Base-by-base conservation (phyloP, 371 early-diverging fungal genomes). In the Lichtheimia ornata region DNA sequence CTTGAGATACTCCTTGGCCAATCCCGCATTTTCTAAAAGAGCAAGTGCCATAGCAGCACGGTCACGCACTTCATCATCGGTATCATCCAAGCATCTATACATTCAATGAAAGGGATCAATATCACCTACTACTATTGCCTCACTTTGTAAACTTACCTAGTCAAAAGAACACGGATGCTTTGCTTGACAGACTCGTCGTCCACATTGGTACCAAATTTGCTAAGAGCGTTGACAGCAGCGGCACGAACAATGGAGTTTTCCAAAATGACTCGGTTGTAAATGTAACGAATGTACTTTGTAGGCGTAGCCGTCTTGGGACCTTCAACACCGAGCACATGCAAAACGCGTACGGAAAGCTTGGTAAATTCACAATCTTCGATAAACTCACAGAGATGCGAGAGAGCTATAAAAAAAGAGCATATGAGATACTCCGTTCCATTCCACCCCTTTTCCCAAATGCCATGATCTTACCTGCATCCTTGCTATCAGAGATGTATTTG, bases 291-390 rank as follows among this genome's bases (percentile, higher is more conserved):
- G 74, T 91, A 97, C 67, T 96, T 92, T 17, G 95, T 89, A 15
- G 99, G 98, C 18, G 91, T 89, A 1, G 87, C 70, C 15, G 94
- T 92, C 66, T 88, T 89, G 40, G 99, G 99, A 0, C 99, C 98
- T 70, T 97, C 97, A 2, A 88, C 79, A 58, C 99, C 98, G 30
- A 99, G 82, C 44, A 99, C 81, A 75, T 97, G 92, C 44, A 99
- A 83, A 51, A 98, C 92, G 44, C 95, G 91, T 49, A 97, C 98
- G 14, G 97, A 95, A 5, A 99, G 86, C 74, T 95, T 95, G 22
- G 95, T 91, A 74, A 96, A 98, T 74, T 98, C 98, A 79, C 99
- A 99, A 73, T 99, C 99, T 71, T 99, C 99, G 69, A 99, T 99
- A 72, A 99, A 98, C 80, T 99, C 99, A 74, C 98, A 98, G 51